Conservation (phyloP, 805 yeast genomes). For the Isabelozyma heimii region DNA sequence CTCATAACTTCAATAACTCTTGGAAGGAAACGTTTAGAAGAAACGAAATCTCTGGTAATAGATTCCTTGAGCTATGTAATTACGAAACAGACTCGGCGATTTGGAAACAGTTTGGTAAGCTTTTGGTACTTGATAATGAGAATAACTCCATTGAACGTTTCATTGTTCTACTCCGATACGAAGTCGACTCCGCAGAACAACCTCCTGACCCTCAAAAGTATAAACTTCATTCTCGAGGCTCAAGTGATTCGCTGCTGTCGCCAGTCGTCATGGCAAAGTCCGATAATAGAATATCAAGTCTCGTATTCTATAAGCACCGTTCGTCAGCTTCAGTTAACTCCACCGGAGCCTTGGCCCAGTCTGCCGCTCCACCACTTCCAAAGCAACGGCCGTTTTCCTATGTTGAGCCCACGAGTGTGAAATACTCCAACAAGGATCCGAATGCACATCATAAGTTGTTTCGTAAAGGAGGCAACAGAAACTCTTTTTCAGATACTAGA, state of each 20-base stretch:
- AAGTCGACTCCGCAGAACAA: background rate
- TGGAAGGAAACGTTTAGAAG: slow-evolving; percentile 70
- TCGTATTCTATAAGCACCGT: slow-evolving; percentile 23
- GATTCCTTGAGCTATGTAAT: slow-evolving; percentile 64
- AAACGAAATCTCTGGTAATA: slow-evolving; percentile 57
- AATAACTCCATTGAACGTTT: slow-evolving; percentile 55
- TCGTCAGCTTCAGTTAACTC: slow-evolving; percentile 18
- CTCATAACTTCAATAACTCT: slow-evolving; percentile 63
- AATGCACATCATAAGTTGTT: slow-evolving; percentile 44
- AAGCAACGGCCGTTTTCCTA: slow-evolving; percentile 40
- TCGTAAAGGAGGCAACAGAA: slow-evolving; percentile 55
- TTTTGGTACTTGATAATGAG: slow-evolving; percentile 38
- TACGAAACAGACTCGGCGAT: slow-evolving; percentile 50
- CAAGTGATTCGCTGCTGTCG: slow-evolving; percentile 13
- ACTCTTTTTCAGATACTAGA: slow-evolving; percentile 60
- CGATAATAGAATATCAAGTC: slow-evolving; percentile 32
- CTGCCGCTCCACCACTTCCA: slow-evolving; percentile 4
- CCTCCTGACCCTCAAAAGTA: background rate
- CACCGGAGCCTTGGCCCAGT: slow-evolving; percentile 6
- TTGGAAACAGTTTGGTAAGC: slow-evolving; percentile 43
- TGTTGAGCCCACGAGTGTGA: slow-evolving; percentile 26
- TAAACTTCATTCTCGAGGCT: slow-evolving; percentile 7
- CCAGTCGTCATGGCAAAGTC: slow-evolving; percentile 10
- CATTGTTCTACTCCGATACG: slow-evolving; percentile 13
- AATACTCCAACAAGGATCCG: slow-evolving; percentile 13